phyloP scores from a whole-genome alignment of 495 filamentous ascomycete species.

The Astrocystis sublimbata region DNA sequence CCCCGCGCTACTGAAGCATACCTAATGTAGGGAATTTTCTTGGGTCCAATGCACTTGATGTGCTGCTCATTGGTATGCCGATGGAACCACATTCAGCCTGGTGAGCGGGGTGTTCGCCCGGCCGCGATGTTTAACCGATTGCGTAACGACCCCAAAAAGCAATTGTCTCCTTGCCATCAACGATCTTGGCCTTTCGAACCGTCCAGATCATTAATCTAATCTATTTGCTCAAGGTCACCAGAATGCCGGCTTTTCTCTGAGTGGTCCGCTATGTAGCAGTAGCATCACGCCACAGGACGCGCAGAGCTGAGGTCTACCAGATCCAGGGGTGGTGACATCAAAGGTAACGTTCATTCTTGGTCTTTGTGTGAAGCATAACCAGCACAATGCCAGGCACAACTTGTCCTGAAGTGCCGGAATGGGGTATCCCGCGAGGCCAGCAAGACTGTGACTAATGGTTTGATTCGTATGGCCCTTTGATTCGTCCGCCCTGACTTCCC shows the following conservation, averaged over 20 bases:
- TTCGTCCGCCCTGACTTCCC: not conserved
- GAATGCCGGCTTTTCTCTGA: constrained; percentile 20
- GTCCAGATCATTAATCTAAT: not conserved
- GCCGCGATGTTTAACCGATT: constrained; percentile 12
- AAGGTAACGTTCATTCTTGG: constrained; percentile 9
- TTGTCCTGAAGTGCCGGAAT: not conserved
- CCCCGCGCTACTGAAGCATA: too few relatives aligned
- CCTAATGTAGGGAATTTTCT: too few relatives aligned
- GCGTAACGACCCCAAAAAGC: constrained; percentile 2
- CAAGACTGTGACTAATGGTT: not conserved
- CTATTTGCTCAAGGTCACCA: not conserved
- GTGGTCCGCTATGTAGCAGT: constrained; percentile 25
- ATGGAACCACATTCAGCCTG: not conserved
- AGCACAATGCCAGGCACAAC: not conserved
- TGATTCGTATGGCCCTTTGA: not conserved
- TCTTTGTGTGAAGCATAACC: not conserved
- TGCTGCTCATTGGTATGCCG: not conserved
- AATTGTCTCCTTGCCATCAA: not conserved
- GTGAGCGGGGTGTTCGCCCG: not conserved
- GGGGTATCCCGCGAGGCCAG: not conserved
- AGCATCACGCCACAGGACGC: constrained; percentile 23
- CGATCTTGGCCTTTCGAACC: not conserved
- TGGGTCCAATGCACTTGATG: not conserved
- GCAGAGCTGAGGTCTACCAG: constrained; percentile 1
- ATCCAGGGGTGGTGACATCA: not conserved